Evolutionary conservation across 352 stramenopile genomes (phyloP), one percentile per base, ranked within the genome.

Genomic region (Phytophthora boehmeriae): DNA sequence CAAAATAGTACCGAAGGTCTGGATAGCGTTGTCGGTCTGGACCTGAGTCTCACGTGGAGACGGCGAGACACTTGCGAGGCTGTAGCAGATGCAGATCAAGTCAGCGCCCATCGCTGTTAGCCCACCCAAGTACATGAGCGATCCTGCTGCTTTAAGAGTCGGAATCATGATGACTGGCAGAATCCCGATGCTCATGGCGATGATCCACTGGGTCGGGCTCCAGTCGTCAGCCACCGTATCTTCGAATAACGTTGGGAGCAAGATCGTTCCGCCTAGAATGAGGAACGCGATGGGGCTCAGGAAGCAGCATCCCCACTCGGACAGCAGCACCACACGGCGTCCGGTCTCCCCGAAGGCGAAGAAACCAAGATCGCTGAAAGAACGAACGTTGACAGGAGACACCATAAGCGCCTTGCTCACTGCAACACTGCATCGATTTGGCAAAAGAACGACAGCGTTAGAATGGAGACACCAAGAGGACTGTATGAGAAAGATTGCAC

Each of bases 241-340:
- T 14, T 78, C 59, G 22, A 84, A 78, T 4, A 89, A 68, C 42
- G 73, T 72, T 5, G 83, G 83, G 9, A 92, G 55, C 13, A 92
- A 56, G 32, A 72, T 74, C 2, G 74, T 92, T n/a, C 83, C 80
- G 1, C 78, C 80, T 2, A 92, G 55, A 53, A 92, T 80, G 23
- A 92, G 70, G 60, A 90, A 92, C 20, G 83, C 83, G 34, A 92
- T 88, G 23, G 83, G 83, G 14, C 73, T 88, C 30, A 89, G 63
- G 46, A 89, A 86, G 47, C 80, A 90, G 20, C 76, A 77, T 13
- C 71, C 73, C 8, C 80, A 78, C 54, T 92, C 83, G 5, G 78
- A 80, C 4, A 77, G 30, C 49, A 92, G 36, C 23, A 92, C 68
- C 3, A 89, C 59, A 20, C 71, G 71, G 4, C 71, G 80, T 4